Conservation (phyloP, 129 eudicot genomes). For the Ambrosia trifida region DNA sequence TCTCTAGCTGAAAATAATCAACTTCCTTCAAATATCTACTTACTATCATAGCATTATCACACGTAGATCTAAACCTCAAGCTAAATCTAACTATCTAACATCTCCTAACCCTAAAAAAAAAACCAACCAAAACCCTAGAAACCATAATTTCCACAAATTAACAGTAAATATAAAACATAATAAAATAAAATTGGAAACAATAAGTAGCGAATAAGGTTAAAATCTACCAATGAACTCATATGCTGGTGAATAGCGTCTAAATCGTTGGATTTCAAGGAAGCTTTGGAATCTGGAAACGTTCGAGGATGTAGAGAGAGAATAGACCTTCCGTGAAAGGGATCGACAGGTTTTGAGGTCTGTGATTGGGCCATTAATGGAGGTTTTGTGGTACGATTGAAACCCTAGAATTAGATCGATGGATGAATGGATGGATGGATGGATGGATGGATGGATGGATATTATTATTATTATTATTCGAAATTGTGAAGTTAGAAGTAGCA, state of each 20-base stretch:
- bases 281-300: conserved; percentile 12
- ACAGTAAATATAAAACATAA: background rate
- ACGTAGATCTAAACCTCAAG: background rate
- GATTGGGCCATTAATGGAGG: conserved; percentile 20
- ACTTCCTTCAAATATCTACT: background rate
- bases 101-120: conserved; percentile 13
- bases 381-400: conserved; percentile 11
- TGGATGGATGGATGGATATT: too few species aligned
- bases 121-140: background rate
- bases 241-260: conserved; percentile 27
- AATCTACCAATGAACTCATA: conserved; percentile 25
- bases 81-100: conserved; percentile 11
- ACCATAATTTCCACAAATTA: background rate
- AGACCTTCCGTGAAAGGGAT: conserved; percentile 28
- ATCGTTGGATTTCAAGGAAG: conserved; percentile 24
- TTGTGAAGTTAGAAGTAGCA: conserved; percentile 1
- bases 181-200: background rate
- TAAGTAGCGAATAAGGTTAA: conserved; percentile 1
- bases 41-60: background rate
- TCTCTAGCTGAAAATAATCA: too few species aligned
- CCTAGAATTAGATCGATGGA: conserved; percentile 12
- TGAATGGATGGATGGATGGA: too few species aligned
- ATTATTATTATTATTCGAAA: too few species aligned
- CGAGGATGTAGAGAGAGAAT: conserved; percentile 25
- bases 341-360: conserved; percentile 16